phyloP scores from a whole-genome alignment of 169 alveolate species.

The Plasmodium gallinaceum region DNA sequence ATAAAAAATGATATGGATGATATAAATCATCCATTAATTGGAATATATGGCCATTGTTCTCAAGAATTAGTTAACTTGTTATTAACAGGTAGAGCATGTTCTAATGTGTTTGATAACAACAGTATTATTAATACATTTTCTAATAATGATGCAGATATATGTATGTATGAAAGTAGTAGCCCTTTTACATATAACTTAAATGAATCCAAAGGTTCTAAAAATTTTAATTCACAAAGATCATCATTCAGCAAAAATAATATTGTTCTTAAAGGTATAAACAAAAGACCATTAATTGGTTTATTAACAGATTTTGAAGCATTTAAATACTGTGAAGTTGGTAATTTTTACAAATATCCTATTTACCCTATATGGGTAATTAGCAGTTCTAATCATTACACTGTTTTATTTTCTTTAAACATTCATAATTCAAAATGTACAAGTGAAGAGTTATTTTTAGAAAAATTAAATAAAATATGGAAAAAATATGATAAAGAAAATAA shows the following conservation, averaged over 20 bases:
- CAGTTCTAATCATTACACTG: conserved; percentile 86
- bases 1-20: conserved; percentile 87
- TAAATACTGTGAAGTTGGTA: conserved; percentile 87
- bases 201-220: not conserved
- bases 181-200: conserved; percentile 13
- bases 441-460: conserved; percentile 49
- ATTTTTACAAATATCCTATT: conserved; percentile 85
- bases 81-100: conserved; percentile 87
- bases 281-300: conserved; percentile 82
- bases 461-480: conserved; percentile 76
- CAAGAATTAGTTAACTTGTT: conserved; percentile 87
- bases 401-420: conserved; percentile 78
- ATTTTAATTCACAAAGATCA: not conserved
- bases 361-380: conserved; percentile 88
- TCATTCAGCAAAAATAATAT: conserved; percentile 33
- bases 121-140: conserved; percentile 77
- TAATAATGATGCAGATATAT: conserved; percentile 23
- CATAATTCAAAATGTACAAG: conserved; percentile 70
- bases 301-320: conserved; percentile 88
- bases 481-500: conserved; percentile 81
- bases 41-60: conserved; percentile 86
- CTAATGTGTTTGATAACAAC: conserved; percentile 87
- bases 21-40: conserved; percentile 81
- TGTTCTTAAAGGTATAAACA: conserved; percentile 84
- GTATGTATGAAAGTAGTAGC: conserved; percentile 25